Evolutionary conservation across 75 land plant genomes (phyloP).

Genomic region (Selaginella tamariscina): DNA sequence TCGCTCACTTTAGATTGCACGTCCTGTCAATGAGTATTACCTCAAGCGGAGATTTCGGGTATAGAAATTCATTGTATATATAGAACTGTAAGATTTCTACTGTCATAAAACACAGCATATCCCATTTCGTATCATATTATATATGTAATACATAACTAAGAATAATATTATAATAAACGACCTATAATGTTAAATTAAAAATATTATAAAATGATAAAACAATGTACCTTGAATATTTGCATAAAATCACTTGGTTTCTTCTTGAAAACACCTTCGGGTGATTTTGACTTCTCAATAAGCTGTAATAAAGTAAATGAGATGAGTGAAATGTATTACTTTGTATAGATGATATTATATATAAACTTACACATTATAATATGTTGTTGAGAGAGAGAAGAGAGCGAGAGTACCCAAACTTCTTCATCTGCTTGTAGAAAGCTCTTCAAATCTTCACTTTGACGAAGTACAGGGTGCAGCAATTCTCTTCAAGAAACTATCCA

Average conservation of each 20-base stretch:
- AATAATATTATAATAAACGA: too few relatives aligned
- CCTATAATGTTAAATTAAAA: background rate
- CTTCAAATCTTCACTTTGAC: conserved; percentile 73
- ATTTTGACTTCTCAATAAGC: conserved; percentile 74
- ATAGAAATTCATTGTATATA: background rate
- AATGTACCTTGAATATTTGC: conserved; percentile 83
- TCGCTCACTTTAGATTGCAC: conserved; percentile 89
- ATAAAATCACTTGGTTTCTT: conserved; percentile 84
- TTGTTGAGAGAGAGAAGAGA: background rate
- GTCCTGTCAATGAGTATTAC: conserved; percentile 42
- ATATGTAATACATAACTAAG: too few relatives aligned
- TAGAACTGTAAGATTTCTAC: background rate
- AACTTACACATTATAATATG: background rate
- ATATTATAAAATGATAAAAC: too few relatives aligned
- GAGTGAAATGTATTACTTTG: background rate
- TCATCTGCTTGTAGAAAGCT: conserved; percentile 86
- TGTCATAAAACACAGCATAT: too few relatives aligned
- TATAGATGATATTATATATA: too few relatives aligned
- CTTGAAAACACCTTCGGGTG: conserved; percentile 63
- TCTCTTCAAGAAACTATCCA: conserved; percentile 77
- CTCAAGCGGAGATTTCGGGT: background rate
- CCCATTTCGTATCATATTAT: too few relatives aligned
- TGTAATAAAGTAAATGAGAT: conserved; percentile 20
- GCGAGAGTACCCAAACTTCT: conserved; percentile 43
- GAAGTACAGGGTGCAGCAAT: conserved; percentile 68